Percentiles rank a stretch among this genome's conserved stretches.
Evolutionary conservation across 345 rosid genomes (phyloP).

Genomic region (Hypericum perforatum): DNA sequence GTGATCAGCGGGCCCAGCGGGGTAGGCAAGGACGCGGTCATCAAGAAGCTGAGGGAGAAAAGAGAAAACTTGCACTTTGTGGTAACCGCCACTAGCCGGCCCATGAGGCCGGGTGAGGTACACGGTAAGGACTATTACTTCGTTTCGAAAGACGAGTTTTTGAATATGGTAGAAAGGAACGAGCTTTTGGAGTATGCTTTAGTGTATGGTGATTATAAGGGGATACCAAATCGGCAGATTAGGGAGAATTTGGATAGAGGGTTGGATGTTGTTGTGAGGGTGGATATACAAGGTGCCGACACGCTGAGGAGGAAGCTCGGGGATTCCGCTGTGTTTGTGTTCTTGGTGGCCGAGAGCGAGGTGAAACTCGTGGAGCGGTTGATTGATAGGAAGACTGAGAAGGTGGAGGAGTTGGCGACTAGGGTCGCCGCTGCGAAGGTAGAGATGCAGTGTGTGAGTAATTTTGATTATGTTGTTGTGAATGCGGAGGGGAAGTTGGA

Average conservation of each 20-base stretch:
- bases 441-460: slow-evolving; percentile 55
- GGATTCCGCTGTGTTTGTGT: slow-evolving; percentile 67
- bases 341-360: slow-evolving; percentile 78
- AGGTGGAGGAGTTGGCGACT: slow-evolving; percentile 60
- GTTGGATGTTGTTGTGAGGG: slow-evolving; percentile 66
- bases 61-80: slow-evolving; percentile 60
- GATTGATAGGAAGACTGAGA: slow-evolving; percentile 77
- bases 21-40: slow-evolving; percentile 89
- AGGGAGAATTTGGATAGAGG: slow-evolving; percentile 69
- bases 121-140: slow-evolving; percentile 79
- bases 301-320: slow-evolving; percentile 64
- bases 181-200: slow-evolving; percentile 82
- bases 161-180: slow-evolving; percentile 56
- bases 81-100: slow-evolving; percentile 76
- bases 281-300: slow-evolving; percentile 83
- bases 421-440: slow-evolving; percentile 77
- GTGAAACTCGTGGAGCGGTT: slow-evolving; percentile 69
- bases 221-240: slow-evolving; percentile 75
- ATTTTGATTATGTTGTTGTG: slow-evolving; percentile 74
- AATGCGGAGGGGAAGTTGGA: slow-evolving; percentile 77
- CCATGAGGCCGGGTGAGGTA: slow-evolving; percentile 67
- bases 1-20: slow-evolving; percentile 90
- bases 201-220: slow-evolving; percentile 89
- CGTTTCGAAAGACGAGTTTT: slow-evolving; percentile 55
- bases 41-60: slow-evolving; percentile 47